phyloP scores from a whole-genome alignment of 768 basidiomycete species.

The Mycena maculata region DNA sequence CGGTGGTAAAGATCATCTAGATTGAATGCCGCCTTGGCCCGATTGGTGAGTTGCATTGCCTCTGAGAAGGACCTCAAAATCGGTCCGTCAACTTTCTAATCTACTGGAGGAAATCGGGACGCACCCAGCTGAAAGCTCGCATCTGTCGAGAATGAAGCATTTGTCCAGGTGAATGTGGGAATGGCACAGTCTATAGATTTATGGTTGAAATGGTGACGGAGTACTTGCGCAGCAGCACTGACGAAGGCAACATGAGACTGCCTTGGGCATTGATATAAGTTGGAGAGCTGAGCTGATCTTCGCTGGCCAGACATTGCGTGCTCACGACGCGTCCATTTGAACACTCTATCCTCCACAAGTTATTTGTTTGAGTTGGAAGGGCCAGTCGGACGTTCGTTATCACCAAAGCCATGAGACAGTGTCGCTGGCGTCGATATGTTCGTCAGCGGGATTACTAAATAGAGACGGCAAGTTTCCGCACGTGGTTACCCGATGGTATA shows the following conservation, averaged over 20 bases:
- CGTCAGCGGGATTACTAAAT: no score
- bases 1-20: slow-evolving; percentile 61
- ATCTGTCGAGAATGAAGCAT: slow-evolving; percentile 71
- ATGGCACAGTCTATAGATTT: slow-evolving; percentile 58
- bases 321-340: slow-evolving; percentile 10
- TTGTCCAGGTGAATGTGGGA: slow-evolving; percentile 77
- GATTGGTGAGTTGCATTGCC: slow-evolving; percentile 63
- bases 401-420: background rate
- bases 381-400: slow-evolving; percentile 32
- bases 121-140: slow-evolving; percentile 64
- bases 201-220: background rate
- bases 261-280: slow-evolving; percentile 43
- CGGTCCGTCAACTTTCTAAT: background rate
- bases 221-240: slow-evolving; percentile 15
- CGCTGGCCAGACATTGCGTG: slow-evolving; percentile 3
- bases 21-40: slow-evolving; percentile 62
- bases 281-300: background rate
- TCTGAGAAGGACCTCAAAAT: slow-evolving; percentile 63
- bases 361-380: background rate
- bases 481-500: no score
- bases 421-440: no score
- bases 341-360: slow-evolving; percentile 27
- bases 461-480: no score
- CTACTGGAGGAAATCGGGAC: slow-evolving; percentile 18
- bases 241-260: slow-evolving; percentile 48